phyloP scores from a whole-genome alignment of 768 basidiomycete species.

The button mushroom (Agaricus bisporus) region DNA sequence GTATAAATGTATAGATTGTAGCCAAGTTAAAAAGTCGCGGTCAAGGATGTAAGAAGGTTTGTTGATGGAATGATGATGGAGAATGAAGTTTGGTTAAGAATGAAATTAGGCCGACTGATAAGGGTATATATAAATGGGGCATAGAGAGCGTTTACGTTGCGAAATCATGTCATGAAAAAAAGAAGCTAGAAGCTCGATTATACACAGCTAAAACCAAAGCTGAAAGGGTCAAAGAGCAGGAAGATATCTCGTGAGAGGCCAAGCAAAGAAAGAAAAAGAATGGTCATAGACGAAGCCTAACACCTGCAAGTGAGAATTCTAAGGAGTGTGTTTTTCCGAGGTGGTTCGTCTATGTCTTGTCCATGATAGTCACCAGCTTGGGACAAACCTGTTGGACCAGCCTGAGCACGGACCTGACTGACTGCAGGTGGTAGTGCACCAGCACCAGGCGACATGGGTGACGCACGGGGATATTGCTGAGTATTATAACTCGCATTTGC shows the following conservation, averaged over 20 bases:
- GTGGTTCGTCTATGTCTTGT: conserved; percentile 51
- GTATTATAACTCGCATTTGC: conserved; percentile 53
- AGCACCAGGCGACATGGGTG: conserved; percentile 74
- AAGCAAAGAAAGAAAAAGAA: conserved; percentile 20
- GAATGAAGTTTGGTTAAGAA: background rate
- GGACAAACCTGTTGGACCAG: conserved; percentile 61
- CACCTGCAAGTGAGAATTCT: conserved; percentile 77
- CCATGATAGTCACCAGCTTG: conserved; percentile 51
- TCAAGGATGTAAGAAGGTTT: background rate
- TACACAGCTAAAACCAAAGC: conserved; percentile 2
- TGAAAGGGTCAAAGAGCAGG: conserved; percentile 13
- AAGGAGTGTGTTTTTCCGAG: conserved; percentile 51
- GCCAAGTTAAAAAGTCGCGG: conserved; percentile 1
- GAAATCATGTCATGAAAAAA: conserved; percentile 14
- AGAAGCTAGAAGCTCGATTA: background rate
- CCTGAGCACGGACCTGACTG: conserved; percentile 65
- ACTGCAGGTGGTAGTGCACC: conserved; percentile 67
- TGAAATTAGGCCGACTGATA: conserved; percentile 12
- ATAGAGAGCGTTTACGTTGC: conserved; percentile 9
- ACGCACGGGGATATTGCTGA: conserved; percentile 70
- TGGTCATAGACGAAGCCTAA: conserved; percentile 28
- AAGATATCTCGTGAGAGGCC: conserved; percentile 18
- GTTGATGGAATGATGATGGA: background rate
- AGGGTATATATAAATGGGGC: conserved; percentile 17
- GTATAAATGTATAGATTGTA: conserved; percentile 17